phyloP scores from a whole-genome alignment of 2,329 filamentous ascomycete genomes.

The Hortaea sp. region DNA sequence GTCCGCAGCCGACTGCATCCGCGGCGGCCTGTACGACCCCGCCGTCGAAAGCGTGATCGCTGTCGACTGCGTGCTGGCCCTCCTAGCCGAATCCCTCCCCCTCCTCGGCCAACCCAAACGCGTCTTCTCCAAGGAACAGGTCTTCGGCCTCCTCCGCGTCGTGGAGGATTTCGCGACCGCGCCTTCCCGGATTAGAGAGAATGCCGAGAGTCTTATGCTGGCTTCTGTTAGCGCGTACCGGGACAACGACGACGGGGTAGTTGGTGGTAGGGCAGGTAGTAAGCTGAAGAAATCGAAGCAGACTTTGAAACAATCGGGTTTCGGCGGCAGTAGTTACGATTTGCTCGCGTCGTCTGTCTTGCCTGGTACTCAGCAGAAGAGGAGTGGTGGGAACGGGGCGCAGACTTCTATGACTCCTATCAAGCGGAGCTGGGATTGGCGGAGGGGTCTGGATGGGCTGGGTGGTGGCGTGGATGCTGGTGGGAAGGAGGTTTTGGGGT shows the following conservation, averaged over 20 bases:
- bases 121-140: slow-evolving; percentile 18
- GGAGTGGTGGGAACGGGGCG: slow-evolving; percentile 47
- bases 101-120: slow-evolving; percentile 52
- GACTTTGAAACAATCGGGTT: slow-evolving; percentile 8
- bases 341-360: slow-evolving; percentile 20
- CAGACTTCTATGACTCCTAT: slow-evolving; percentile 30
- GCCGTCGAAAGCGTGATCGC: slow-evolving; percentile 73
- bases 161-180: slow-evolving; percentile 21
- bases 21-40: slow-evolving; percentile 78
- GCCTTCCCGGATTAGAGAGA: slow-evolving; percentile 16
- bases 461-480: slow-evolving; percentile 40
- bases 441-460: slow-evolving; percentile 38
- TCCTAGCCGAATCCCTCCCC: slow-evolving; percentile 74
- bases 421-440: slow-evolving; percentile 59
- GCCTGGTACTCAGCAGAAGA: slow-evolving; percentile 14
- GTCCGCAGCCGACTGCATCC: slow-evolving; percentile 81
- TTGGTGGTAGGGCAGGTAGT: not conserved
- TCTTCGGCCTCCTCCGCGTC: slow-evolving; percentile 17
- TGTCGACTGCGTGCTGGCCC: slow-evolving; percentile 72
- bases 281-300: slow-evolving; percentile 1
- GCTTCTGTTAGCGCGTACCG: slow-evolving; percentile 16
- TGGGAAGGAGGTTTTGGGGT: slow-evolving; percentile 60
- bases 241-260: not conserved
- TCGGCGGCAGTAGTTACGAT: slow-evolving; percentile 19
- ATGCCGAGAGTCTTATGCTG: slow-evolving; percentile 18